phyloP scores from a whole-genome alignment of 139 green algal species.

The Picochlorum sp. region DNA sequence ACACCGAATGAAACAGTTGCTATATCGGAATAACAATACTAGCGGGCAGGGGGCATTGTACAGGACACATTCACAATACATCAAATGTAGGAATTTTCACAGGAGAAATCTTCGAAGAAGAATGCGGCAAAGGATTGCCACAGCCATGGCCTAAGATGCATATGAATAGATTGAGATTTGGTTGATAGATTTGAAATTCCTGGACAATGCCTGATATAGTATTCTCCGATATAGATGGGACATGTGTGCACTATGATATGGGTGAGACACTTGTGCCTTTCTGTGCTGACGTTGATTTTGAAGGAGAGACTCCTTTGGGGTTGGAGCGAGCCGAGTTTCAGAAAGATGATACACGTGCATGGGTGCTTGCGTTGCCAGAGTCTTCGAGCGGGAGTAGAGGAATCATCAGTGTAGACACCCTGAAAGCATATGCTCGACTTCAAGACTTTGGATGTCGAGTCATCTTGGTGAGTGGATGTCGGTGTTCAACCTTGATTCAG shows the following conservation, averaged over 20 bases:
- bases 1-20: too few relatives aligned
- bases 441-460: background rate
- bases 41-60: too few relatives aligned
- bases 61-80: too few relatives aligned
- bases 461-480: constrained; percentile 1
- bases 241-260: constrained; percentile 23
- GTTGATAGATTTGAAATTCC: too few relatives aligned
- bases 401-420: constrained; percentile 15
- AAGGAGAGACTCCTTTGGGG: background rate
- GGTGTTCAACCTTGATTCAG: constrained; percentile 3
- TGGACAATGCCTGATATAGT: constrained; percentile 7
- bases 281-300: background rate
- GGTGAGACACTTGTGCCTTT: background rate
- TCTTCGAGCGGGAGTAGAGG: constrained; percentile 11
- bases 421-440: constrained; percentile 13
- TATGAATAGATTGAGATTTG: too few relatives aligned
- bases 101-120: too few relatives aligned
- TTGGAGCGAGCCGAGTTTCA: background rate
- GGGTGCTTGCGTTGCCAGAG: background rate
- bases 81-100: too few relatives aligned
- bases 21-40: too few relatives aligned
- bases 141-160: too few relatives aligned
- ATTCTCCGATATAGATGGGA: constrained; percentile 31
- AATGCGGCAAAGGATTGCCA: too few relatives aligned
- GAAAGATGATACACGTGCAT: background rate